Percentiles rank a stretch among this genome's conserved stretches.
These are phyloP conservation scores for Coniochaeta sp. DNA, from an alignment of 2,329 filamentous ascomycete species.

Conservation along the genomic window DNA sequence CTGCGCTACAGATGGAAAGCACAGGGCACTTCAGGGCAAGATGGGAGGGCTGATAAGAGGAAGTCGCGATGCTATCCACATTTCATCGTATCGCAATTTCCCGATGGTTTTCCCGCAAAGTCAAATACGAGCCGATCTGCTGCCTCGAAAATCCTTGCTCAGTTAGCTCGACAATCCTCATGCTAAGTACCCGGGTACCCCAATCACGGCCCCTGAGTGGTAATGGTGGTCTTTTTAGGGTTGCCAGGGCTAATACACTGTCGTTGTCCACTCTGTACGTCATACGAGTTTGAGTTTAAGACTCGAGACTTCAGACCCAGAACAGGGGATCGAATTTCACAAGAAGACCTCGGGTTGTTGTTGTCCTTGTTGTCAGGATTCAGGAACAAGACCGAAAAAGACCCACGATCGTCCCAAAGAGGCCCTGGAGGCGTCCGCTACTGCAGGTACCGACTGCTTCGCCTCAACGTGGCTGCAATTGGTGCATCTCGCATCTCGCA, in stretches of 20 bases:
- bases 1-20: background rate
- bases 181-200: background rate
- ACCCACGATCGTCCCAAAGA: background rate
- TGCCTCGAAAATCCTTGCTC: background rate
- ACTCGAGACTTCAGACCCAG: background rate
- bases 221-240: background rate
- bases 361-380: no score
- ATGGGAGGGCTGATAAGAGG: background rate
- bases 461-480: background rate
- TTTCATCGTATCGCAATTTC: slow-evolving; percentile 2
- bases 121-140: slow-evolving; percentile 1
- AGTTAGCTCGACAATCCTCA: background rate
- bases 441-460: background rate
- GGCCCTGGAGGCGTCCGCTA: background rate
- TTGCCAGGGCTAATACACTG: background rate
- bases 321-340: no score
- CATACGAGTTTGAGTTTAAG: background rate
- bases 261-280: background rate
- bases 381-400: no score
- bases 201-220: background rate
- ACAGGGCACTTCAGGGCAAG: no score
- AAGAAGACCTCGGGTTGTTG: no score
- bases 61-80: background rate
- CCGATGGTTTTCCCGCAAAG: background rate
- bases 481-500: background rate